Evolutionary conservation across 164 flowering plant genomes (phyloP), one percentile per base, ranked within the genome.

Genomic region (Amborella trichopoda): DNA sequence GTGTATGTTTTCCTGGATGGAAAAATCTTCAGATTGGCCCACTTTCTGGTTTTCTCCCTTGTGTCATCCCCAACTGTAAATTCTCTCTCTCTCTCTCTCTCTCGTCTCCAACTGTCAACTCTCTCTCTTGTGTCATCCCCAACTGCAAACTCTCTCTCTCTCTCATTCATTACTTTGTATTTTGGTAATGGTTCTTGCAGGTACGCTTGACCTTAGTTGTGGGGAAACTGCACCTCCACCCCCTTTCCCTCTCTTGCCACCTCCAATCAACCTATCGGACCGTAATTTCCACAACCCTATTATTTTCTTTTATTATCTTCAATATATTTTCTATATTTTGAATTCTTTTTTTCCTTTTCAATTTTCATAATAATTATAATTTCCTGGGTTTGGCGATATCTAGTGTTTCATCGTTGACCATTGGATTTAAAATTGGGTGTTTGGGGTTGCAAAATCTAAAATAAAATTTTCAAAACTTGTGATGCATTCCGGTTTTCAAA

Each of bases 1-100:
- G 81, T 47, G 56, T 47, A 3, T 75, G 81, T 45, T 2, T 46
- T 38, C 48, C 68, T 48, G 77, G 77, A 34, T 75, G 75, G 75
- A 70, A 61, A 48, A 44, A 60, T 45, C 24, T 68, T 3, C 56
- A 54, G 59, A 17, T 64, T 49, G 65, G 63, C 3, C 18, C 36
- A 24, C 4, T 60, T 5, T 27, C 48, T n/a, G n/a, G n/a, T n/a
- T n/a, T n/a, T n/a, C n/a, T n/a, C 19, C 40, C 59, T 21, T 68
- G n/a, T n/a, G n/a, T n/a, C n/a, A n/a, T n/a, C n/a, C n/a, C n/a
- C n/a, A n/a, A n/a, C n/a, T n/a, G n/a, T n/a, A n/a, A n/a, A n/a
- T n/a, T n/a, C n/a, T n/a, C n/a, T n/a, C n/a, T n/a, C n/a, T n/a
- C n/a, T n/a, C 70, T 2, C n/a, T 65, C 6, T 70, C 74, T 45